Conservation (phyloP, 23 red algal genomes). For the Gracilaria gracilis region DNA sequence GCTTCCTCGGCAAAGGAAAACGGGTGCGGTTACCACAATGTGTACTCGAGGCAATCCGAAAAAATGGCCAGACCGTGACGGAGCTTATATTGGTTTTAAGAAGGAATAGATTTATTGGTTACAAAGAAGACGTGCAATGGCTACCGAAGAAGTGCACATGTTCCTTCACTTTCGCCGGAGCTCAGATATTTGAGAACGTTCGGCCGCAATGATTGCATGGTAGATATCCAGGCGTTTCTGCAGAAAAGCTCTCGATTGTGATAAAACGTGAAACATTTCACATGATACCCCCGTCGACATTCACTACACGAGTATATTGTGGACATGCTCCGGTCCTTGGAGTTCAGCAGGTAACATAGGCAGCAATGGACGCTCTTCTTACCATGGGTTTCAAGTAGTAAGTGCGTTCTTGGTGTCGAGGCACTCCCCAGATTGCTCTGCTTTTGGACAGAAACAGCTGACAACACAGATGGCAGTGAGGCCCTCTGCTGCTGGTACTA, state of each 20-base stretch:
- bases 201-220: background rate
- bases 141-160: background rate
- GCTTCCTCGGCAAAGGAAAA: background rate
- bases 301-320: slow-evolving; percentile 5
- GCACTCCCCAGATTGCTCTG: background rate
- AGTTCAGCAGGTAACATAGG: background rate
- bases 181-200: background rate
- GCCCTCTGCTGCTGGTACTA: background rate
- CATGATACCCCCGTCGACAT: slow-evolving; percentile 19
- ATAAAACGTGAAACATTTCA: slow-evolving; percentile 16
- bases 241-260: background rate
- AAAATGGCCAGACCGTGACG: background rate
- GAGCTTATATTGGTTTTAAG: background rate
- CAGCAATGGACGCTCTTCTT: slow-evolving; percentile 1
- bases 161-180: background rate
- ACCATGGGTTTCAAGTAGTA: slow-evolving; percentile 6
- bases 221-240: background rate
- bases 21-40: background rate
- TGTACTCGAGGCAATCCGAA: slow-evolving; percentile 11
- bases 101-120: background rate
- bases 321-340: background rate
- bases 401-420: background rate
- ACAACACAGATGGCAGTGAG: background rate
- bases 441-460: background rate
- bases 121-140: background rate